phyloP scores from a whole-genome alignment of 2,329 filamentous ascomycete species.

The Nemania serpens region DNA sequence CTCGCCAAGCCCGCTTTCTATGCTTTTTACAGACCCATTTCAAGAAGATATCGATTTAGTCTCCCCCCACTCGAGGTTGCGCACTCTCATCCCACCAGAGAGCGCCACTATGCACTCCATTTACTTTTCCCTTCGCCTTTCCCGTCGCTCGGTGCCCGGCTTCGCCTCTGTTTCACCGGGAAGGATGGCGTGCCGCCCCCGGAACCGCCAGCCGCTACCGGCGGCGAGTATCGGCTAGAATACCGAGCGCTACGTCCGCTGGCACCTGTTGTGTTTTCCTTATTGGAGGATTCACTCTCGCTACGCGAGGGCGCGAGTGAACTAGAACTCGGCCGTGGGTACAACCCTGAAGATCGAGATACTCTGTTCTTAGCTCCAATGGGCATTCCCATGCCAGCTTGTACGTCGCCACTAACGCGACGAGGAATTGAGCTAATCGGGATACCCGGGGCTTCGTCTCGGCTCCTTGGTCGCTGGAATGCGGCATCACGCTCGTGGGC shows the following conservation, averaged over 20 bases:
- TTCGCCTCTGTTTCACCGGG: constrained; percentile 32
- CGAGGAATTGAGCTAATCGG: constrained; percentile 36
- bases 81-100: constrained; percentile 17
- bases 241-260: constrained; percentile 28
- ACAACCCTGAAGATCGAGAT: constrained; percentile 32
- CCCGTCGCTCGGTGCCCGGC: constrained; percentile 28
- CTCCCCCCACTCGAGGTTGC: neutral
- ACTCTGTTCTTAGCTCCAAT: constrained; percentile 29
- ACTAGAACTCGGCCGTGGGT: constrained; percentile 32
- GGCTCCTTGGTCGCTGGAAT: constrained; percentile 33
- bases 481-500: constrained; percentile 48
- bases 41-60: neutral
- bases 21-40: constrained; percentile 12
- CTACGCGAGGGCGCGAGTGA: constrained; percentile 28
- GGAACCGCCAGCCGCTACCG: constrained; percentile 15
- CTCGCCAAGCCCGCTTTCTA: constrained; percentile 12
- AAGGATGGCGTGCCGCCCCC: constrained; percentile 14
- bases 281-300: constrained; percentile 37
- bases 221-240: constrained; percentile 28
- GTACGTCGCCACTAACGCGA: constrained; percentile 30
- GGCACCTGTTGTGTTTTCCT: constrained; percentile 33
- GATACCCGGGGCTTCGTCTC: constrained; percentile 31
- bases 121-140: constrained; percentile 33
- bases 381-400: constrained; percentile 17
- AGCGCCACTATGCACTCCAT: constrained; percentile 32